phyloP scores from a whole-genome alignment of 2,329 filamentous ascomycete species.

The Periconia macrospinosa region DNA sequence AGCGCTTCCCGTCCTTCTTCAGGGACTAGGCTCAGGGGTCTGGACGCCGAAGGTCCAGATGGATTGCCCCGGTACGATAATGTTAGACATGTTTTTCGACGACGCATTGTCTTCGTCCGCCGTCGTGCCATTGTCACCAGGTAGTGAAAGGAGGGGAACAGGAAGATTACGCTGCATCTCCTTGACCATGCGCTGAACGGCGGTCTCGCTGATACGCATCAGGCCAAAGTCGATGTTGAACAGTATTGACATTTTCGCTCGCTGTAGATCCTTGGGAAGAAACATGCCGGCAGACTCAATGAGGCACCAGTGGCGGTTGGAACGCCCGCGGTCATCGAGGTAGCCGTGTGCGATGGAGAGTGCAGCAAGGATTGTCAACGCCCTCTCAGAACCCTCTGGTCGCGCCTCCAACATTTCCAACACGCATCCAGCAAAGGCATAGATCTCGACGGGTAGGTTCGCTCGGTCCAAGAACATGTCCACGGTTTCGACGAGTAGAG shows the following conservation, averaged over 20 bases:
- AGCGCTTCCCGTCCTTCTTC: slow-evolving; percentile 3
- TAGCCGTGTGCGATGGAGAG: slow-evolving; percentile 39
- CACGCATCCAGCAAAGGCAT: slow-evolving; percentile 43
- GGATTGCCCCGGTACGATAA: slow-evolving; percentile 24
- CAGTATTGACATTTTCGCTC: slow-evolving; percentile 37
- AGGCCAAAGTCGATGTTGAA: slow-evolving; percentile 43
- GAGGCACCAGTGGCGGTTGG: slow-evolving; percentile 36
- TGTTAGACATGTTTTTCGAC: slow-evolving; percentile 27
- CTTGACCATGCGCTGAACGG: slow-evolving; percentile 31
- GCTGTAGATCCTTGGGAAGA: slow-evolving; percentile 32
- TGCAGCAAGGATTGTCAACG: slow-evolving; percentile 40
- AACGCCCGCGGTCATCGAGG: slow-evolving; percentile 33
- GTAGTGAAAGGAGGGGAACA: neutral
- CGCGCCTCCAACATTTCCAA: slow-evolving; percentile 22
- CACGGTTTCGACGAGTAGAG: slow-evolving; percentile 29
- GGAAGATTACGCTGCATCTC: slow-evolving; percentile 29
- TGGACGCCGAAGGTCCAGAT: slow-evolving; percentile 37
- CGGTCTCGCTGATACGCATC: slow-evolving; percentile 35
- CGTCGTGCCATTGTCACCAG: slow-evolving; percentile 1
- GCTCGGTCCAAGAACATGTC: slow-evolving; percentile 33
- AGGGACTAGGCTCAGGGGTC: slow-evolving; percentile 45
- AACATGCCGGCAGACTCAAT: slow-evolving; percentile 28
- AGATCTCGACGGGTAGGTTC: slow-evolving; percentile 34
- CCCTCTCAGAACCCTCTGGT: slow-evolving; percentile 13
- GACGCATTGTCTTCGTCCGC: slow-evolving; percentile 18